These are phyloP conservation scores for Metschnikowia hibisci DNA, from an alignment of 805 yeast genomes.

Conservation along the genomic window DNA sequence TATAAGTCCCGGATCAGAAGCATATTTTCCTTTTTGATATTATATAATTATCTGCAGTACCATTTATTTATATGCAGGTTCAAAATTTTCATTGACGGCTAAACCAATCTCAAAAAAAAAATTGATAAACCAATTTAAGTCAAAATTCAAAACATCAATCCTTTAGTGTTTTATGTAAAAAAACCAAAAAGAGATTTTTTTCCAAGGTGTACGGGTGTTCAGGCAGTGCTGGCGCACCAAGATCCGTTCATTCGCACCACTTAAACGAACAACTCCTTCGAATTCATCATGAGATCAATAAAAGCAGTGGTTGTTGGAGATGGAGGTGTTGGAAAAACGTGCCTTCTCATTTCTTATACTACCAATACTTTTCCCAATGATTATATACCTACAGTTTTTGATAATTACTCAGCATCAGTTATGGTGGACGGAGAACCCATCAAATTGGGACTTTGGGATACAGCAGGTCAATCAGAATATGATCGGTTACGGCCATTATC, in stretches of 20 bases:
- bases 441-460: slow-evolving; percentile 89
- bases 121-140: too few relatives aligned
- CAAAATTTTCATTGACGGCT: too few relatives aligned
- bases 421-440: slow-evolving; percentile 78
- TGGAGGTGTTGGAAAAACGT: slow-evolving; percentile 94
- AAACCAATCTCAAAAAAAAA: too few relatives aligned
- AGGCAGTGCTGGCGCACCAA: too few relatives aligned
- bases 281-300: slow-evolving; percentile 70
- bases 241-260: neutral
- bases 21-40: too few relatives aligned
- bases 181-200: too few relatives aligned
- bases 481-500: slow-evolving; percentile 86
- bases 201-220: too few relatives aligned
- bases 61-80: too few relatives aligned
- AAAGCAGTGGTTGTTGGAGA: slow-evolving; percentile 94
- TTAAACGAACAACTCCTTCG: neutral
- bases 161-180: too few relatives aligned
- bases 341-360: slow-evolving; percentile 81
- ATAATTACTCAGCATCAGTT: slow-evolving; percentile 83
- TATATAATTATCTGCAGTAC: too few relatives aligned
- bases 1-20: too few relatives aligned
- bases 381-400: slow-evolving; percentile 91
- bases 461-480: slow-evolving; percentile 93
- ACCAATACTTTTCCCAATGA: slow-evolving; percentile 92
- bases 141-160: too few relatives aligned